Evolutionary conservation across 306 rosid species (phyloP), one percentile per base, ranked within the genome.

Genomic region (Cucurbita pepo): DNA sequence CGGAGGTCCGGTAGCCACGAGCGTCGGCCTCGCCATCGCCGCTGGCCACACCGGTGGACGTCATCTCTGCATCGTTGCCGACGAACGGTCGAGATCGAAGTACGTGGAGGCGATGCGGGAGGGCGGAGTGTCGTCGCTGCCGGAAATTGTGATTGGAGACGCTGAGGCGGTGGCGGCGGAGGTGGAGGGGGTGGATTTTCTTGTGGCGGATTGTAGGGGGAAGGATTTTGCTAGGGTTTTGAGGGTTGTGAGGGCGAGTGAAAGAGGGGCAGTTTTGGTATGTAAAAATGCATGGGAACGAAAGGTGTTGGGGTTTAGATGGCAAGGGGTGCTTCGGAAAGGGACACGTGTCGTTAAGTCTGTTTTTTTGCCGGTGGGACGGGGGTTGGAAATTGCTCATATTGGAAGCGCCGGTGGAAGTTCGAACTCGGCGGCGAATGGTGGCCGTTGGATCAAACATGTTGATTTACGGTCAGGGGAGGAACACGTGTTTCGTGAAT

Each of bases 311-410:
- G 82, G 84, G 41, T 85, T 88, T 72, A 76, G 75, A 69, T 92
- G 96, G 97, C 82, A 75, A 25, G 58, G 72, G 59, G 84, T 80
- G 65, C 82, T 92, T 9, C 82, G 80, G 56, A 84, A 74, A 6
- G 97, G 95, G 56, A 84, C 91, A 61, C 88, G 95, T 38, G 85
- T 92, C 16, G 95, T 92, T 9, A 84, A 96, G 76, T 57, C 96
- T 0, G 91, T 86, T 70, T 84, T 86, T 53, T 83, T 90, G 43
- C 97, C 97, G 3, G 91, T 92, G 34, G 96, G 95, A 2, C 83
- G 71, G 37, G 97, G 97, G 10, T 83, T 92, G 83, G 96, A 89
- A 78, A 90, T 92, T 58, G 97, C 96, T 61, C 84, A 92, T 79
- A 83, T 92, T 50, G 97, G 96, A 11, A 82, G 92, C 63, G 70